Evolutionary conservation across 179 eudicot species (phyloP).

Genomic region (Gypsophila paniculata): DNA sequence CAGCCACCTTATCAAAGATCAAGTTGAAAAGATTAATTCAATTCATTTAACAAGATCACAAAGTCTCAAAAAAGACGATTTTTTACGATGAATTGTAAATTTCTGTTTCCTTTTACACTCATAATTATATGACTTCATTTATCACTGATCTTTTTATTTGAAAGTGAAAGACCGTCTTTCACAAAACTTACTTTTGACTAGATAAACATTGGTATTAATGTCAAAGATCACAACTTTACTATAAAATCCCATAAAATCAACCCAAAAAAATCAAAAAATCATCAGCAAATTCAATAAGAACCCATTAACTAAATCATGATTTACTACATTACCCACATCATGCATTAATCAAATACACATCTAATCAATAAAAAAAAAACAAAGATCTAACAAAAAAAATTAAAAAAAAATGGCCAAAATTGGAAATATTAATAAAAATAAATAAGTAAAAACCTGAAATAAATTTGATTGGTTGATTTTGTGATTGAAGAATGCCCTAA

Average conservation of each 20-base stretch:
- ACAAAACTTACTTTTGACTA: background rate
- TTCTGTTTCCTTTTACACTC: no score
- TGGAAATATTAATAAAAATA: background rate
- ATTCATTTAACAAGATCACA: no score
- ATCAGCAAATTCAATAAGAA: background rate
- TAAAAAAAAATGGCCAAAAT: no score
- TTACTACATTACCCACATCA: background rate
- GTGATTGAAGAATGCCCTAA: conserved; percentile 10
- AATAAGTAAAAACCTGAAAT: background rate
- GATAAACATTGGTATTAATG: background rate
- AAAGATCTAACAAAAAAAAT: background rate
- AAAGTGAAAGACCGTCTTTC: no score
- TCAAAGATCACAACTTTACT: conserved; percentile 3
- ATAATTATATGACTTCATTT: no score
- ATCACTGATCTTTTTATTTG: background rate
- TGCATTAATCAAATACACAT: background rate
- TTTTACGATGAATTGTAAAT: no score
- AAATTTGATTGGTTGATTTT: background rate
- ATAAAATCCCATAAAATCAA: background rate
- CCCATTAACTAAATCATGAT: background rate
- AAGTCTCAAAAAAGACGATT: no score
- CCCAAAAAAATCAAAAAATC: background rate
- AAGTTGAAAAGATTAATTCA: background rate
- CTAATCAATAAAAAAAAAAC: background rate
- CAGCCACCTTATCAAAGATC: background rate